Evolutionary conservation across 768 basidiomycete species (phyloP).

Genomic region (Naganishia vishniacii): DNA sequence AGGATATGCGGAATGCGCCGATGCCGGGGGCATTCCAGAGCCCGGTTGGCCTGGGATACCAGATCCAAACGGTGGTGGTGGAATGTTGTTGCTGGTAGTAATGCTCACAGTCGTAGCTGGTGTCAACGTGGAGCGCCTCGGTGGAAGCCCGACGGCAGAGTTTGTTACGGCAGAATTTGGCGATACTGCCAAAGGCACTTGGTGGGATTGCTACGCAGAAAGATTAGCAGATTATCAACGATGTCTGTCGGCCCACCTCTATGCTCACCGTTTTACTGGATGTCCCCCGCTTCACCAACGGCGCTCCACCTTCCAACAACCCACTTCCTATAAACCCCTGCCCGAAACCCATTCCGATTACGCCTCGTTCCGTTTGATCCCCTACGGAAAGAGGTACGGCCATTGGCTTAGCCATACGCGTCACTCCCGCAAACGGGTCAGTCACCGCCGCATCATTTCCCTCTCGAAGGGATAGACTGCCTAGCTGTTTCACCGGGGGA

Average conservation of each 20-base stretch:
- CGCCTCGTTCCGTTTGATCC: neutral
- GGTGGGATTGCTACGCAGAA: neutral
- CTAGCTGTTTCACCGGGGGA: conserved; percentile 16
- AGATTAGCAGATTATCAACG: neutral
- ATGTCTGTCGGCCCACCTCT: neutral
- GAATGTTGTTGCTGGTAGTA: conserved; percentile 7
- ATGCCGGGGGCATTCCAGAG: neutral
- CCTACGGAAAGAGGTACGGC: neutral
- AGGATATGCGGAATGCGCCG: neutral
- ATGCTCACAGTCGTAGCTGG: conserved; percentile 5
- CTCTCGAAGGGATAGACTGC: conserved; percentile 19
- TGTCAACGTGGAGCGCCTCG: neutral
- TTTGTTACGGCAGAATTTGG: neutral
- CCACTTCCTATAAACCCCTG: neutral
- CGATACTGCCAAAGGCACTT: neutral
- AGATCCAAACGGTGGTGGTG: conserved; percentile 14
- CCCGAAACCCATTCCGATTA: conserved; percentile 16
- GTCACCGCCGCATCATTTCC: conserved; percentile 3
- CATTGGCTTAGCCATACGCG: neutral
- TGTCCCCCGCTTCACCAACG: conserved; percentile 13
- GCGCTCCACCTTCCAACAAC: conserved; percentile 21
- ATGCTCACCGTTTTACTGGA: conserved; percentile 1
- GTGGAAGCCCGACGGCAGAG: too few species aligned
- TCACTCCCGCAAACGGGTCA: neutral
- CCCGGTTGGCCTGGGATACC: conserved; percentile 15